Base-by-base conservation (phyloP, 768 basidiomycete genomes). In the Rhodosporidiobolus sp. region DNA sequence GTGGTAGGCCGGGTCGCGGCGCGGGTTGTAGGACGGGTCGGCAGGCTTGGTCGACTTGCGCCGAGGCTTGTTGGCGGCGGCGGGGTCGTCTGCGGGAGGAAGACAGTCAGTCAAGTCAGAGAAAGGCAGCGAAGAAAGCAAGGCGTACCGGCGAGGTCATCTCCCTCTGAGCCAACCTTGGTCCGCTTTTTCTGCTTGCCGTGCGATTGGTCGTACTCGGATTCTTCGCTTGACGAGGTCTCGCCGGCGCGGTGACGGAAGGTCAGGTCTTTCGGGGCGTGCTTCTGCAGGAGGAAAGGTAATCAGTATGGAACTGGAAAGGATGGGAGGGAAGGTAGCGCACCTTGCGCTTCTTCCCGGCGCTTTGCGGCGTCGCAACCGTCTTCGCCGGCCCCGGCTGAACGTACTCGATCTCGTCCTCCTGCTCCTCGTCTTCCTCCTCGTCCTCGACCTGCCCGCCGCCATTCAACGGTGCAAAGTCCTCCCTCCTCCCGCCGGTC, bases 271-370 rank as follows among this genome's bases (percentile, higher is more conserved):
- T 64, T 67, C 19, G 34, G 10, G 4, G 28, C 57, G 24, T 50
- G 52, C 32, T 72, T 72, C 74, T 69, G 60, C 45, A n/a, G 30
- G 7, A 7, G 1, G 14, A 3, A 32, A 14, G 45, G 14, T 19
- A 17, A 8, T 32, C 7, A 30, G 65, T 2, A 28, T 32, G 12
- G 28, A 26, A 11, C 57, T n/a, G 30, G 28, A 12, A 14, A 4
- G 46, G 6, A 5, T 35, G 4, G 10, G 3, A 17, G 17, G 52
- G 30, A 24, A 32, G 16, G 1, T 4, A 9, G 57, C 70, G 43
- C 49, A 73, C 75, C 63, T 70, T 72, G 45, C 70, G 67, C 71
- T 72, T 76, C 71, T 72, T 69, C 2, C 35, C 52, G 35, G 59
- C 57, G 26, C 59, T 68, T 35, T 35, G 7, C n/a, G 62, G 48